Percentiles rank a stretch among this genome's conserved stretches.
Evolutionary conservation across 768 basidiomycete genomes (phyloP).

Genomic region (Pulveroboletus sp.): DNA sequence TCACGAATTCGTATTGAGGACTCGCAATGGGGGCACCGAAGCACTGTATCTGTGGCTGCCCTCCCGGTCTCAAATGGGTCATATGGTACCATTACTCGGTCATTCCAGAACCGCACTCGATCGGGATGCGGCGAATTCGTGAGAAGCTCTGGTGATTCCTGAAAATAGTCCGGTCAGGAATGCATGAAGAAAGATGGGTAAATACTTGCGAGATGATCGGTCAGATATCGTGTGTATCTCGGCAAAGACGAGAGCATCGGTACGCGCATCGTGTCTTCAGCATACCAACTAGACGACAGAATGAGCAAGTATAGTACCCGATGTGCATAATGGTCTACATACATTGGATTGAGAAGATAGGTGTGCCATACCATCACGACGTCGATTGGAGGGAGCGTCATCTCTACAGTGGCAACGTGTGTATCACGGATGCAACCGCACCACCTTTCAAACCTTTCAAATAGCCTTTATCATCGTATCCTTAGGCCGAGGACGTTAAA

Average conservation of each 20-base stretch:
- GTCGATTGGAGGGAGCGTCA: constrained; percentile 34
- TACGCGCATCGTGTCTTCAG: constrained; percentile 14
- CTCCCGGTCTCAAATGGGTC: constrained; percentile 24
- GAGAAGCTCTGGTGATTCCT: constrained; percentile 11
- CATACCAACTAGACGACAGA: constrained; percentile 16
- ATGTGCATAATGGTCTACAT: no score
- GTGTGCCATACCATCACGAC: constrained; percentile 41
- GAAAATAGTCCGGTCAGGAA: neutral
- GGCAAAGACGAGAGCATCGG: no score
- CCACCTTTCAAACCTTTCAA: constrained; percentile 37
- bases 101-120: constrained; percentile 9
- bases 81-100: neutral
- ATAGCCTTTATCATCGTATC: no score
- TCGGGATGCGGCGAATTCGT: constrained; percentile 1
- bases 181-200: neutral
- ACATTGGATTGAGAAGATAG: constrained; percentile 39
- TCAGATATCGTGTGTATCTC: neutral
- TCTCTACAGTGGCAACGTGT: neutral
- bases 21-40: constrained; percentile 33
- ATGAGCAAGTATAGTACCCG: neutral
- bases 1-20: constrained; percentile 5
- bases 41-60: constrained; percentile 13
- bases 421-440: constrained; percentile 9
- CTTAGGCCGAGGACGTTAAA: neutral
- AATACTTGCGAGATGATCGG: constrained; percentile 5